These are phyloP conservation scores for Gremmenia infestans DNA, from an alignment of 2,329 filamentous ascomycete species.

Conservation along the genomic window DNA sequence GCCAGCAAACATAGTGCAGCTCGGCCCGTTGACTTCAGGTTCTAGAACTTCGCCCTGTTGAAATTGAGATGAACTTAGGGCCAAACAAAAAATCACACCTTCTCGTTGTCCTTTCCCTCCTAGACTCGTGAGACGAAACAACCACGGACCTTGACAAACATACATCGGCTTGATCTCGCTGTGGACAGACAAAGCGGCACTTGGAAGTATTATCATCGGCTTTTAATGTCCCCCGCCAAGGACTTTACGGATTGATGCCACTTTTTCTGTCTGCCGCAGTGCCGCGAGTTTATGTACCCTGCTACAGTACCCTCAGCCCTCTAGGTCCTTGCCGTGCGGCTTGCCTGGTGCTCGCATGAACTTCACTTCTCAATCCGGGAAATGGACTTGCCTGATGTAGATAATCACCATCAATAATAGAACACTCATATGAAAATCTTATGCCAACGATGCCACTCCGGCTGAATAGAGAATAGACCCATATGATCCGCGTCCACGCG, in stretches of 20 bases:
- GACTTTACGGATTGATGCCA: no score
- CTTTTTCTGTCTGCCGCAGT: no score
- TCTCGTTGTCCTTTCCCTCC: neutral
- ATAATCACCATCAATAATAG: constrained; percentile 24
- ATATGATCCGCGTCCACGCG: constrained; percentile 17
- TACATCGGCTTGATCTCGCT: neutral
- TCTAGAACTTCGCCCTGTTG: constrained; percentile 12
- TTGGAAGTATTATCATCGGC: no score
- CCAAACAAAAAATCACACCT: constrained; percentile 11
- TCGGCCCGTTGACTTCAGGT: constrained; percentile 4
- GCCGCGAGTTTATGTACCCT: neutral
- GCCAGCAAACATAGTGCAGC: constrained; percentile 4
- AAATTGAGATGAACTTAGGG: constrained; percentile 26
- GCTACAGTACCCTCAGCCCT: neutral
- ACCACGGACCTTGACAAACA: constrained; percentile 4
- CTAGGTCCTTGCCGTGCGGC: constrained; percentile 5
- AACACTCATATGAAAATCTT: constrained; percentile 23
- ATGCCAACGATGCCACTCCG: constrained; percentile 16
- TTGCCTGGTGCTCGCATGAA: constrained; percentile 22
- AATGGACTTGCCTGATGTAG: constrained; percentile 17
- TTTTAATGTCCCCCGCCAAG: neutral
- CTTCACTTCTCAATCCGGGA: constrained; percentile 16
- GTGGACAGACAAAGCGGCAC: no score
- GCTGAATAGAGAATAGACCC: constrained; percentile 14
- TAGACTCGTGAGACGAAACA: no score